Base-by-base conservation (phyloP, 495 filamentous ascomycete species). In the Hypoxylon crocopeplum region DNA sequence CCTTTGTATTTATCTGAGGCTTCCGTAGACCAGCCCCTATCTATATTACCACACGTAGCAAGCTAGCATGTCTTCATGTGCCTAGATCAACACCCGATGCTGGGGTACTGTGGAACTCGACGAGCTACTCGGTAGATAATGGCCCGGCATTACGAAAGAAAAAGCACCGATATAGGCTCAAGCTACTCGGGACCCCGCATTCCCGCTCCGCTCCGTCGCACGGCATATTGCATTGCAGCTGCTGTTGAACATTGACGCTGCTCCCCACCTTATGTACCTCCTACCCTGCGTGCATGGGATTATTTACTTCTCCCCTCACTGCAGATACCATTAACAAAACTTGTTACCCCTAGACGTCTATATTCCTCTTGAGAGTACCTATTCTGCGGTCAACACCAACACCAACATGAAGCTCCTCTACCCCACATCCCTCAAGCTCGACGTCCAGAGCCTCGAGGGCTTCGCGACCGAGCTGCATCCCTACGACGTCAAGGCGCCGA, bases 331-430 rank as follows among this genome's bases (percentile, higher is more conserved):
- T n/a, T n/a, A n/a, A n/a, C n/a, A n/a, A n/a, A n/a, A n/a, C n/a
- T n/a, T n/a, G n/a, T 10, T 16, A 7, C 38, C 1, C 33, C 36
- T n/a, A 17, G 12, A 21, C 58, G 51, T 19, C 33, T 39, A 4
- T 46, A 41, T 24, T 40, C 30, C 8, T 33, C 33, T n/a, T n/a
- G n/a, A n/a, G n/a, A n/a, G n/a, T n/a, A n/a, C n/a, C n/a, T n/a
- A n/a, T n/a, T n/a, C n/a, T n/a, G n/a, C n/a, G n/a, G n/a, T n/a
- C n/a, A n/a, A 17, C 2, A 11, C 15, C 25, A n/a, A n/a, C 21
- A 25, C 10, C 48, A 60, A 6, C 12, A 85, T 84, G 82, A 85
- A 86, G 70, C 78, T 86, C 67, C 80, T 85, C 22, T 86, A 86
- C 69, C 83, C 83, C 37, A 85, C 77, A 42, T 84, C 83, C 5